These are phyloP conservation scores for Hygrocybe punicea DNA, from an alignment of 768 basidiomycete species.

Conservation along the genomic window DNA sequence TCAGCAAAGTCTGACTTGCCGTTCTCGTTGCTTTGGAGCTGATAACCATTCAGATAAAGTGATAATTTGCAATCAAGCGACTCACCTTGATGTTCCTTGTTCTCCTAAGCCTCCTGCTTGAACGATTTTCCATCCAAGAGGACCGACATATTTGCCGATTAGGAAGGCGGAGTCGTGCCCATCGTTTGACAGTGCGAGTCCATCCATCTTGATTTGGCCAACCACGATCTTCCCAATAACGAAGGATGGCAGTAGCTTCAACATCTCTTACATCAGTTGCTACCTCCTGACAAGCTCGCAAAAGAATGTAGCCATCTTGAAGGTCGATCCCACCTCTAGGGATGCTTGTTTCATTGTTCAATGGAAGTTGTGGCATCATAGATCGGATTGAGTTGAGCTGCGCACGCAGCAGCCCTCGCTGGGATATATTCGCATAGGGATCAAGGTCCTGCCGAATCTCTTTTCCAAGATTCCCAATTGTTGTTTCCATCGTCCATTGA, in stretches of 20 bases:
- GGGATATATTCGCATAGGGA: constrained; percentile 8
- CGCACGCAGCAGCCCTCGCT: constrained; percentile 4
- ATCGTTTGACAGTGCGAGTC: constrained; percentile 6
- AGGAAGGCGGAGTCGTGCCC: constrained; percentile 11
- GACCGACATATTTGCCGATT: constrained; percentile 11
- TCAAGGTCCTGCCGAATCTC: constrained; percentile 5
- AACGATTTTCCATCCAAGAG: constrained; percentile 7
- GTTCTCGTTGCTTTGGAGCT: neutral
- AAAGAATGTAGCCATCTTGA: constrained; percentile 5
- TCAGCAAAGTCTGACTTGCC: constrained; percentile 14
- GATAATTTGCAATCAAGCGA: neutral
- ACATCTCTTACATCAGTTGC: neutral
- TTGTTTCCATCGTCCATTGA: constrained; percentile 9
- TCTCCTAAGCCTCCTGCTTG: neutral
- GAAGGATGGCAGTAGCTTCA: neutral
- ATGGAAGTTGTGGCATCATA: constrained; percentile 4
- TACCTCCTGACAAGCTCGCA: neutral
- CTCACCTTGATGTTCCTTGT: constrained; percentile 6
- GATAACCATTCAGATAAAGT: neutral
- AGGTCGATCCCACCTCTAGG: constrained; percentile 1
- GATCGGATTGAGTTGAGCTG: constrained; percentile 2
- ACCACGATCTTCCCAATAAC: neutral
- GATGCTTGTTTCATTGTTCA: neutral
- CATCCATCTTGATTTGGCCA: neutral
- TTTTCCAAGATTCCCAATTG: constrained; percentile 10